Evolutionary conservation across 805 yeast species (phyloP).

Genomic region (Ogataea glucozyma): DNA sequence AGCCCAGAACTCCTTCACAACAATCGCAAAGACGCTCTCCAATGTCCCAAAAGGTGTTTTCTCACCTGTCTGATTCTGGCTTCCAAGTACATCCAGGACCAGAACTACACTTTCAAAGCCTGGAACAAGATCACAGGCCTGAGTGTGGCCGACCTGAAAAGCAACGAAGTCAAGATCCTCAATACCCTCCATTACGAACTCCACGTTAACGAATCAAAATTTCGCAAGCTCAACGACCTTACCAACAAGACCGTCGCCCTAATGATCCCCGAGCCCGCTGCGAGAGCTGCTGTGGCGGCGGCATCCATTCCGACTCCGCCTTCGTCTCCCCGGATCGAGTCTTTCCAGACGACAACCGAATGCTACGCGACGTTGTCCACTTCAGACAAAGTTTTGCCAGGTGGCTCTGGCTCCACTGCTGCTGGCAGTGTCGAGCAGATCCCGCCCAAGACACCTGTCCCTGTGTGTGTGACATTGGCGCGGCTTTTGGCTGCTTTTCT

Average conservation of each 20-base stretch:
- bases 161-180: slow-evolving; percentile 53
- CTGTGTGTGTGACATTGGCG: slow-evolving; percentile 14
- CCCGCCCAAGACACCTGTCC: background rate
- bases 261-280: background rate
- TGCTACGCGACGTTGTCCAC: slow-evolving; percentile 17
- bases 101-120: slow-evolving; percentile 62
- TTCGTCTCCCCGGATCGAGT: slow-evolving; percentile 18
- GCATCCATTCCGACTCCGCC: slow-evolving; percentile 18
- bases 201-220: slow-evolving; percentile 50
- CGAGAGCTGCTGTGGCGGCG: background rate
- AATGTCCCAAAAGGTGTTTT: slow-evolving; percentile 66
- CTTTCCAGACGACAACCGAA: background rate
- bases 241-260: slow-evolving; percentile 5
- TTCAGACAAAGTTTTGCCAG: too few species aligned
- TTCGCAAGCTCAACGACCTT: slow-evolving; percentile 36
- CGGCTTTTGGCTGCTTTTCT: slow-evolving; percentile 15
- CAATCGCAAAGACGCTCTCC: slow-evolving; percentile 15
- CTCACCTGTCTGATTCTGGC: slow-evolving; percentile 70
- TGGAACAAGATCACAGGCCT: slow-evolving; percentile 80
- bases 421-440: slow-evolving; percentile 15
- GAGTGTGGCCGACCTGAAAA: slow-evolving; percentile 47
- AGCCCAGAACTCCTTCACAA: too few species aligned
- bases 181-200: slow-evolving; percentile 56
- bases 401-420: slow-evolving; percentile 15
- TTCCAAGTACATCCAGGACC: slow-evolving; percentile 72